Conservation (phyloP, 2,329 filamentous ascomycete genomes). For the Cladosporium colombiae region DNA sequence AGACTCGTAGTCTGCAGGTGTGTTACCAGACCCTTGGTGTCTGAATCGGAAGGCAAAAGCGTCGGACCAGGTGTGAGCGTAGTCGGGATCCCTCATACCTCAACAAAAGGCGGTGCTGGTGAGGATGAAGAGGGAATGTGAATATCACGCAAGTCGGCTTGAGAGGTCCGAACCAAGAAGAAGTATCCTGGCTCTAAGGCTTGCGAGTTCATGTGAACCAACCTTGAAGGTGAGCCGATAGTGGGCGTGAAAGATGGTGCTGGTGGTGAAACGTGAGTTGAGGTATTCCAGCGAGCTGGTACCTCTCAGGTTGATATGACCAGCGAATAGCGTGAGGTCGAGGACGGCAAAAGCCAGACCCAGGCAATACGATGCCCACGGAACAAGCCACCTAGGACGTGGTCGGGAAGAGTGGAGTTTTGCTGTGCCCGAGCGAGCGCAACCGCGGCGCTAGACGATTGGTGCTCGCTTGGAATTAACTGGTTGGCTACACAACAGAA, state of each 20-base stretch:
- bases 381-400: slow-evolving; percentile 1
- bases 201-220: slow-evolving; percentile 25
- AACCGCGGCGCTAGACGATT: slow-evolving; percentile 13
- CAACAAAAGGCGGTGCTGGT: slow-evolving; percentile 25
- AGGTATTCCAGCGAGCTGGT: slow-evolving; percentile 17
- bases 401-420: slow-evolving; percentile 4
- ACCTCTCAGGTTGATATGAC: neutral
- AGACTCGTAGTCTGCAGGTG: neutral
- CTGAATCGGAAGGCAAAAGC: slow-evolving; percentile 21
- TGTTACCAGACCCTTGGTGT: slow-evolving; percentile 14
- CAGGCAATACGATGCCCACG: slow-evolving; percentile 8
- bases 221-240: slow-evolving; percentile 22
- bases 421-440: neutral
- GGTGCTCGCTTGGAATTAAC: slow-evolving; percentile 27
- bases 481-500: slow-evolving; percentile 36
- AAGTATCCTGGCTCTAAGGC: slow-evolving; percentile 7
- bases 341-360: neutral
- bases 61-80: slow-evolving; percentile 21
- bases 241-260: slow-evolving; percentile 19
- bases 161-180: slow-evolving; percentile 22
- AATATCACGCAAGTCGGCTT: slow-evolving; percentile 24
- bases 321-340: slow-evolving; percentile 3
- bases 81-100: slow-evolving; percentile 24
- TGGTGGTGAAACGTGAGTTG: slow-evolving; percentile 14
- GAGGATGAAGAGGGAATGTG: slow-evolving; percentile 25